These are phyloP conservation scores for Talaromyces ruber DNA, from an alignment of 495 filamentous ascomycete species.

Conservation along the genomic window DNA sequence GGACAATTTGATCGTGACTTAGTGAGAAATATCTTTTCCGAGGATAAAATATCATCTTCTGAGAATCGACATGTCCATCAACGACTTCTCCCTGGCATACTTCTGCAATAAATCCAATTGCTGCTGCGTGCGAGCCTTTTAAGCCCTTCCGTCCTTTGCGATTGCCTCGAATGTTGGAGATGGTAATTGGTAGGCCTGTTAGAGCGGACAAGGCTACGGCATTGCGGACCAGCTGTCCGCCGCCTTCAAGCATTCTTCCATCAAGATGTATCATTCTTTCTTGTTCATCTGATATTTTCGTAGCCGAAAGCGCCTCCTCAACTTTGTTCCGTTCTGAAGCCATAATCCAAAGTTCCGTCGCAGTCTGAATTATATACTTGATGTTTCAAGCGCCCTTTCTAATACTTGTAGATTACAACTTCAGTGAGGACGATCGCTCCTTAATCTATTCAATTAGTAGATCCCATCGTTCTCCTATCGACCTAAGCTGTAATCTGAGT, in stretches of 20 bases:
- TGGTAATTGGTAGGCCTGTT: conserved; percentile 52
- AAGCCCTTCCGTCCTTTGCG: conserved; percentile 51
- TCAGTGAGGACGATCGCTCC: background rate
- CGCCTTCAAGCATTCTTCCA: conserved; percentile 71
- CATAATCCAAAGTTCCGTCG: background rate
- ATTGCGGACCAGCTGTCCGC: conserved; percentile 72
- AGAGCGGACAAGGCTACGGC: conserved; percentile 63
- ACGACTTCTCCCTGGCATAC: conserved; percentile 51
- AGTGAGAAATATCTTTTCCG: background rate
- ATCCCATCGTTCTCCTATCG: background rate
- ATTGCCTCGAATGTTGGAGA: conserved; percentile 64
- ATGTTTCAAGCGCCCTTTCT: background rate
- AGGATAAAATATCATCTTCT: conserved; percentile 44
- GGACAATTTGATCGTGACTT: background rate
- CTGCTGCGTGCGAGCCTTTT: conserved; percentile 66
- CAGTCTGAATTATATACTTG: background rate
- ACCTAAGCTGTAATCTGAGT: background rate
- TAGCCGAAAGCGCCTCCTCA: background rate
- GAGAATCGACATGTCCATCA: conserved; percentile 47
- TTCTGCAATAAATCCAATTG: conserved; percentile 54
- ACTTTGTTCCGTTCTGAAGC: background rate
- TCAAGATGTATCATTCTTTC: conserved; percentile 38
- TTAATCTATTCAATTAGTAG: background rate
- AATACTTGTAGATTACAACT: background rate
- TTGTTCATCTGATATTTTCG: background rate